Conservation (phyloP, 345 rosid genomes). For the Dovyalis caffra region DNA sequence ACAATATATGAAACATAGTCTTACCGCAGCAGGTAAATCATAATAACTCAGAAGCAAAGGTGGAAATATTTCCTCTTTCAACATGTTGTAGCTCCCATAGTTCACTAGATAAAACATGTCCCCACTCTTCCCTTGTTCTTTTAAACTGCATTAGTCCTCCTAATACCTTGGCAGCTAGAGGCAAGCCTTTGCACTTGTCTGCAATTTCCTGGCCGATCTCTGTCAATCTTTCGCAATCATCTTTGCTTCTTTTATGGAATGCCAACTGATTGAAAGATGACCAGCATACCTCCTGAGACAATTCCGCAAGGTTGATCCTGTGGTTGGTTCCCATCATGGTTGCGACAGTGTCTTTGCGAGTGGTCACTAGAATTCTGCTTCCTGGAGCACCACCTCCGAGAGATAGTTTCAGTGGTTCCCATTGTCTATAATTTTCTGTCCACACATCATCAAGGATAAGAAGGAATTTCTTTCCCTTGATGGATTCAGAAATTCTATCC, state of each 20-base stretch:
- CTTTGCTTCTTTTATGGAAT: background rate
- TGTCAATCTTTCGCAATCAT: background rate
- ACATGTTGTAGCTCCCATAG: background rate
- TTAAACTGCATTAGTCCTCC: background rate
- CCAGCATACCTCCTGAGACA: background rate
- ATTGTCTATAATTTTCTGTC: too few relatives aligned
- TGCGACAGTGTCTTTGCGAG: background rate
- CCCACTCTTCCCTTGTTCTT: background rate
- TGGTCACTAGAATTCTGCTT: too few relatives aligned
- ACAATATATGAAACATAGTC: too few relatives aligned
- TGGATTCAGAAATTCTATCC: background rate
- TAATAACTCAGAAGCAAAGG: too few relatives aligned
- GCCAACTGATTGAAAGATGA: background rate
- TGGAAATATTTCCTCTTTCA: too few relatives aligned
- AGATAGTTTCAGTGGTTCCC: background rate
- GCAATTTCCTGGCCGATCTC: background rate
- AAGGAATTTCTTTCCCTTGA: background rate
- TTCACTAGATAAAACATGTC: background rate
- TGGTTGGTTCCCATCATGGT: background rate
- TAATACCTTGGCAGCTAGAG: background rate
- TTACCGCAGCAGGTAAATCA: too few relatives aligned
- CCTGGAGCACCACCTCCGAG: background rate
- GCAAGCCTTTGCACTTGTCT: too few relatives aligned
- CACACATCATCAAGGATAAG: constrained; percentile 26
- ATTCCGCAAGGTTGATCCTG: background rate